phyloP scores from a whole-genome alignment of 176 grass and related monocot genomes.

The Zea mays region DNA sequence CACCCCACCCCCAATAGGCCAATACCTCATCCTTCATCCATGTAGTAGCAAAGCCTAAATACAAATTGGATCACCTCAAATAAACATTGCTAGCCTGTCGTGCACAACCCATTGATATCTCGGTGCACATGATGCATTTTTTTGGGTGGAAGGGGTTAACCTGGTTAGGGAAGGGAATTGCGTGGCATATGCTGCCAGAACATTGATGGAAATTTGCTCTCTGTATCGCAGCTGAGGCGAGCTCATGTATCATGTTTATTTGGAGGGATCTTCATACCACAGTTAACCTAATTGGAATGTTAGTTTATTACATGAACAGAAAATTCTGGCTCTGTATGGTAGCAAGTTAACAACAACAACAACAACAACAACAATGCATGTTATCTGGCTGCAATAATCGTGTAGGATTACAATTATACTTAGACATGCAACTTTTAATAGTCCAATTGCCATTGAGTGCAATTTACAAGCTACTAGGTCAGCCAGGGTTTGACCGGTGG shows the following conservation, averaged over 20 bases:
- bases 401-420: neutral
- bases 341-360: neutral
- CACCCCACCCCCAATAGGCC: no score
- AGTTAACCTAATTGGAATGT: constrained; percentile 4
- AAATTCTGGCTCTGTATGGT: constrained; percentile 2
- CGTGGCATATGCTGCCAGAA: neutral
- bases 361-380: no score
- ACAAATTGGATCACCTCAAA: neutral
- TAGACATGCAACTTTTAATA: constrained; percentile 13
- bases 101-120: neutral
- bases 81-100: neutral
- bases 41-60: constrained; percentile 1
- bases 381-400: neutral
- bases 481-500: neutral
- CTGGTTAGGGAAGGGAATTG: constrained; percentile 2
- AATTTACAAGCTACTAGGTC: constrained; percentile 25
- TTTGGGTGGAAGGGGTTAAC: neutral
- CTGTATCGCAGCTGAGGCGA: constrained; percentile 2
- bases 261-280: neutral
- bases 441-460: constrained; percentile 1
- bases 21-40: neutral
- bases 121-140: neutral
- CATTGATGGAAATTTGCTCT: constrained; percentile 2
- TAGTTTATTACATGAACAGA: neutral
- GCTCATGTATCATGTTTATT: neutral